A percentile compares a stretch with the other conserved stretches of the same genome.
Evolutionary conservation across 73 alveolate genomes (phyloP).

Genomic region (Urostyla sp.): DNA sequence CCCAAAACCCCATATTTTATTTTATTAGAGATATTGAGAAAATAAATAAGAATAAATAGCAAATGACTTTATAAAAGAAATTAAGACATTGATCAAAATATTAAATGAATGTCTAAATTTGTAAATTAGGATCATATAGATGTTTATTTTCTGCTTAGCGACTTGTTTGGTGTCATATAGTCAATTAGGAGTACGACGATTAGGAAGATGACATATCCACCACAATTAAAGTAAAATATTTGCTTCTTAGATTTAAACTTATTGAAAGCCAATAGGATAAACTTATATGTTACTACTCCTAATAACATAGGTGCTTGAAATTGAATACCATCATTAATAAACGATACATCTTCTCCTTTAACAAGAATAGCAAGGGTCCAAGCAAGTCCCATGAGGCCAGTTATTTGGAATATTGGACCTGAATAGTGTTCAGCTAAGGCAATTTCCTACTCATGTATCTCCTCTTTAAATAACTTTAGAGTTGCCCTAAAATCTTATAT

Average conservation of each 20-base stretch:
- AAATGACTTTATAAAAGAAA: no score
- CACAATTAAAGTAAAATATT: conserved; percentile 27
- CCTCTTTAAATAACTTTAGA: conserved; percentile 49
- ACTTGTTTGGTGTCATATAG: no score
- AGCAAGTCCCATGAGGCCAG: conserved; percentile 73
- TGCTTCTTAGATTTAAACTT: conserved; percentile 40
- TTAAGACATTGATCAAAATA: no score
- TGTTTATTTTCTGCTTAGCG: no score
- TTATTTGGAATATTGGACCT: conserved; percentile 65
- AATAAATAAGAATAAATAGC: no score
- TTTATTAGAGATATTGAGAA: no score
- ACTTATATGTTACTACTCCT: conserved; percentile 34
- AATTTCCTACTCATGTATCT: conserved; percentile 59
- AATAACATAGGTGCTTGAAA: conserved; percentile 64
- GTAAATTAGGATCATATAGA: no score
- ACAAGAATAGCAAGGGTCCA: conserved; percentile 56
- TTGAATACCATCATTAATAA: conserved; percentile 54
- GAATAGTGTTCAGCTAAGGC: conserved; percentile 68
- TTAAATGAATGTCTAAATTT: no score
- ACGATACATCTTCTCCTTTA: conserved; percentile 22
- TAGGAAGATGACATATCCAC: conserved; percentile 25
- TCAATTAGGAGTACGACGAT: conserved; percentile 49
- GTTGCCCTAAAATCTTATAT: conserved; percentile 49
- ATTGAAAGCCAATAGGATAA: background rate
- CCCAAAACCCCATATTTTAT: no score